Percentiles rank a stretch among this genome's conserved stretches.
phyloP scores from a whole-genome alignment of 495 filamentous ascomycete species.

The Halenospora varia region DNA sequence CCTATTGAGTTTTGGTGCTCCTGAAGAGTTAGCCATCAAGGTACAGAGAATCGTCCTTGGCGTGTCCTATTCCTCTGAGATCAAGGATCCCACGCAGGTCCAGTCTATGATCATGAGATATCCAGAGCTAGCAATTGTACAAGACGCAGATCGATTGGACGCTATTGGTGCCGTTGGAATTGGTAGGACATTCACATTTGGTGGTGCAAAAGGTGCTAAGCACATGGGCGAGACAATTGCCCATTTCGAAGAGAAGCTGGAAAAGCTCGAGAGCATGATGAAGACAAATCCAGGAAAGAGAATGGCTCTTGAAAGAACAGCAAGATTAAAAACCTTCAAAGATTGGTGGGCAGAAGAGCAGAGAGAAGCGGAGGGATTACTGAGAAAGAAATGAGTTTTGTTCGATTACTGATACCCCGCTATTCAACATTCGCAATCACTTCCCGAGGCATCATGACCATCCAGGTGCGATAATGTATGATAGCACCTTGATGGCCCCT shows the following conservation, averaged over 20 bases:
- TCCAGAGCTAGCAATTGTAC: constrained; percentile 79
- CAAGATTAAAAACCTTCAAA: constrained; percentile 58
- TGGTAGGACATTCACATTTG: constrained; percentile 72
- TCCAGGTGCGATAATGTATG: too few relatives aligned
- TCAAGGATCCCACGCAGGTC: constrained; percentile 49
- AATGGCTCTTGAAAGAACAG: constrained; percentile 61
- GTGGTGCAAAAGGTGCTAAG: constrained; percentile 45
- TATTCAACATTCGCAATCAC: too few relatives aligned
- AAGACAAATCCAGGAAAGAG: constrained; percentile 69
- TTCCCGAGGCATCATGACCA: too few relatives aligned
- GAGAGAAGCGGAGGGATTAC: constrained; percentile 21
- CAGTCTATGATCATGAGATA: constrained; percentile 39
- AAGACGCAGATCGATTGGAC: constrained; percentile 88
- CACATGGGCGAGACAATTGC: constrained; percentile 59
- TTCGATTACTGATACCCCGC: too few relatives aligned
- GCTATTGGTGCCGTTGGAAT: constrained; percentile 84
- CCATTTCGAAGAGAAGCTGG: constrained; percentile 79
- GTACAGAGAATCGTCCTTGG: constrained; percentile 67
- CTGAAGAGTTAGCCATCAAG: constrained; percentile 48
- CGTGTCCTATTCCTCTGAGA: constrained; percentile 77
- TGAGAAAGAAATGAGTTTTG: constrained; percentile 23
- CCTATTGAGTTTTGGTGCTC: constrained; percentile 53
- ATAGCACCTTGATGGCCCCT: too few relatives aligned
- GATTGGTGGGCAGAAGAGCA: constrained; percentile 73
- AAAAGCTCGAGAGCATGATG: constrained; percentile 72